phyloP scores from a whole-genome alignment of 129 eudicot species.

The carrot (Daucus carota) region DH1_v3.0 NC_030387.2:26058501-26059000 shows the following conservation, averaged over 20 bases:
- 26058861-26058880: conserved; percentile 46
- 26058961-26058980: conserved; percentile 44
- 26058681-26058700: not conserved
- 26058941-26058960: conserved; percentile 52
- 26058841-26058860: conserved; percentile 64
- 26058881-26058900: conserved; percentile 25
- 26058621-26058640: not conserved
- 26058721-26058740: not conserved
- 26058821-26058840: conserved; percentile 74
- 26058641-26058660: not conserved
- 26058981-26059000: conserved; percentile 58
- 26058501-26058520: no score
- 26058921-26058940: conserved; percentile 23
- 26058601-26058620: no score
- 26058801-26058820: conserved; percentile 19
- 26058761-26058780: conserved; percentile 10
- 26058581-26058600: not conserved
- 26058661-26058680: not conserved
- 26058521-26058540: no score
- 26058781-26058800: not conserved
- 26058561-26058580: not conserved
- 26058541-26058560: not conserved
- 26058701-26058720: not conserved
- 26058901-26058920: conserved; percentile 40
- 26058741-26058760: conserved; percentile 13